These are phyloP conservation scores for Neurospora discreta DNA, from an alignment of 495 filamentous ascomycete genomes.

Conservation along the genomic window DNA sequence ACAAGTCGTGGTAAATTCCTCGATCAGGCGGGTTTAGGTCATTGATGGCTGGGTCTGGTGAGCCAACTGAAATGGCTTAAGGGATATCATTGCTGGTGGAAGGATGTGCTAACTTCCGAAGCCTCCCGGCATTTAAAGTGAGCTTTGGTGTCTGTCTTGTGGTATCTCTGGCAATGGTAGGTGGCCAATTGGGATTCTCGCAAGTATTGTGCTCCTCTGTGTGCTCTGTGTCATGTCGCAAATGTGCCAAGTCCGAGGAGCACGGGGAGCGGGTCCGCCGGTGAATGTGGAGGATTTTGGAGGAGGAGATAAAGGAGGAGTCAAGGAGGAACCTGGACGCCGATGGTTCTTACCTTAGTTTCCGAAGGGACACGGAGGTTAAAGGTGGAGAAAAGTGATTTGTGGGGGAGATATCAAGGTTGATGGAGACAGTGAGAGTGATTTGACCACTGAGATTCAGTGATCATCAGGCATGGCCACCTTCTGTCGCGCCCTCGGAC, in stretches of 20 bases:
- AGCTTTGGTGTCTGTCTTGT: neutral
- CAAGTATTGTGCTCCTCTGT: neutral
- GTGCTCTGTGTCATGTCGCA: neutral
- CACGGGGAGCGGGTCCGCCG: slow-evolving; percentile 2
- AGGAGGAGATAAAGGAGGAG: slow-evolving; percentile 1
- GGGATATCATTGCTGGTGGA: neutral
- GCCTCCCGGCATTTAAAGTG: neutral
- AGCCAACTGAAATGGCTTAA: neutral
- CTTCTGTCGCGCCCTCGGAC: neutral
- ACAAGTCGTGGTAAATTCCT: neutral
- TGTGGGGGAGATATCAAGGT: slow-evolving; percentile 23
- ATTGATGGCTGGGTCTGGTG: neutral
- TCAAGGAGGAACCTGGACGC: neutral
- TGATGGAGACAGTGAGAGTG: neutral
- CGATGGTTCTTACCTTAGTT: slow-evolving; percentile 11
- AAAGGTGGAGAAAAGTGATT: slow-evolving; percentile 8
- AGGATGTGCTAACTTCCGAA: neutral
- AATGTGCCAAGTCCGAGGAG: neutral
- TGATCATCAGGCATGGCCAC: neutral
- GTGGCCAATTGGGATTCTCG: neutral
- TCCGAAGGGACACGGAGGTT: slow-evolving; percentile 15
- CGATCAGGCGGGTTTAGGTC: neutral
- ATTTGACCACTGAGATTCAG: neutral
- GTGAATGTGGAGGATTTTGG: neutral
- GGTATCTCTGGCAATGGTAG: neutral